A percentile compares a stretch with the other conserved stretches of the same genome.
These are phyloP conservation scores for Aspergillus taichungensis DNA, from an alignment of 495 filamentous ascomycete species.

Conservation along the genomic window DNA sequence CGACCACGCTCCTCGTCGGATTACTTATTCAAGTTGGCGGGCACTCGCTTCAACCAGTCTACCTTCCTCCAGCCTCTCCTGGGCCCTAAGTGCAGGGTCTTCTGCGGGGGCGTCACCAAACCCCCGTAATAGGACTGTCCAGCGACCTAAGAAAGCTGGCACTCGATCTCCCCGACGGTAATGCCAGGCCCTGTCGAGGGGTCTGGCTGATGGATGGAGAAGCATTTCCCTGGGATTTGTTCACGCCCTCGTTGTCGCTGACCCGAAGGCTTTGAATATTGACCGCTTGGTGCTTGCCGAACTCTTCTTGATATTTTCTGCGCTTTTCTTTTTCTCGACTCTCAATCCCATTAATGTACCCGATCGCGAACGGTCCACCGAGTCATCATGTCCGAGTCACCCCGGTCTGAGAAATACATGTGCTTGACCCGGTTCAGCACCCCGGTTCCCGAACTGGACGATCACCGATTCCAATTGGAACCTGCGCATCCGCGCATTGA, in stretches of 20 bases:
- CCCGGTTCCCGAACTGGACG: conserved; percentile 83
- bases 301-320: too few species aligned
- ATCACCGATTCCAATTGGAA: conserved; percentile 74
- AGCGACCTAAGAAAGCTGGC: conserved; percentile 22
- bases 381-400: conserved; percentile 53
- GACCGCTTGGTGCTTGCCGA: too few species aligned
- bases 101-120: conserved; percentile 92
- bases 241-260: conserved; percentile 23
- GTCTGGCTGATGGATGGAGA: conserved; percentile 42
- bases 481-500: conserved; percentile 54
- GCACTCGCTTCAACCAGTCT: conserved; percentile 62
- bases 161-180: conserved; percentile 33
- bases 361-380: neutral
- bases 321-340: too few species aligned
- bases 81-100: conserved; percentile 83
- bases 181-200: conserved; percentile 40
- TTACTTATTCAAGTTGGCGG: conserved; percentile 94
- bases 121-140: conserved; percentile 80
- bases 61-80: conserved; percentile 88
- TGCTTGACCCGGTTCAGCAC: conserved; percentile 58
- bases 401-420: conserved; percentile 49
- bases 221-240: conserved; percentile 26
- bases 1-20: conserved; percentile 24
- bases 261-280: conserved; percentile 1
- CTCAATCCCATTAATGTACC: too few species aligned